A percentile compares a stretch with the other conserved stretches of the same genome.
phyloP scores from a whole-genome alignment of 2,329 filamentous ascomycete species.

The Aschersonia sp. region DNA sequence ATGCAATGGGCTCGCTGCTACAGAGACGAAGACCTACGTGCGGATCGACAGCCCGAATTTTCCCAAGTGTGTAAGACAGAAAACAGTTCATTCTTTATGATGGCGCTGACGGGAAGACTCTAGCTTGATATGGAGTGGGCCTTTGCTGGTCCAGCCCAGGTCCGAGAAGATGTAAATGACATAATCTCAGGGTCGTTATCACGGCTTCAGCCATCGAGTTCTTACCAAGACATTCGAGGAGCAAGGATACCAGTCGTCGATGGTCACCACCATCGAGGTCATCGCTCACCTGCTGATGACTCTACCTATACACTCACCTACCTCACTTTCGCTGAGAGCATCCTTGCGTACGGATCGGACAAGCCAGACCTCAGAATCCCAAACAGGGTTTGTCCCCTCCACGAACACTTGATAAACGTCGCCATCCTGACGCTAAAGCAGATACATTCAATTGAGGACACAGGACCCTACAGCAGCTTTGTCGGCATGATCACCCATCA shows the following conservation, averaged over 20 bases:
- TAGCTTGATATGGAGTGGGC: slow-evolving; percentile 89
- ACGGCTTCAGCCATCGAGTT: slow-evolving; percentile 17
- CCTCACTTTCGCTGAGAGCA: slow-evolving; percentile 33
- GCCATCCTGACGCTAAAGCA: slow-evolving; percentile 15
- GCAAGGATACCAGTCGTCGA: slow-evolving; percentile 17
- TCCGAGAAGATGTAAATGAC: slow-evolving; percentile 20
- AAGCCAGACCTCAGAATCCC: slow-evolving; percentile 80
- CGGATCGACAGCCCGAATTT: slow-evolving; percentile 92
- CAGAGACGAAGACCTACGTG: slow-evolving; percentile 82
- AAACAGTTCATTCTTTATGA: background rate
- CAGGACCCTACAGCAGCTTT: slow-evolving; percentile 44
- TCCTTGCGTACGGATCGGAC: slow-evolving; percentile 71
- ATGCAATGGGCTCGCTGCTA: slow-evolving; percentile 93
- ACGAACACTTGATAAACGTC: background rate
- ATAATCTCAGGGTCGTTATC: slow-evolving; percentile 16
- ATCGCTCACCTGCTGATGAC: slow-evolving; percentile 6
- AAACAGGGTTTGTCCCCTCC: slow-evolving; percentile 34
- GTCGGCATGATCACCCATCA: slow-evolving; percentile 61
- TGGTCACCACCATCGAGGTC: background rate
- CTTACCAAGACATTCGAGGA: slow-evolving; percentile 49
- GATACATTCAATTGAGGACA: slow-evolving; percentile 50
- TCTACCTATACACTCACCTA: slow-evolving; percentile 18
- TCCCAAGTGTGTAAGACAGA: slow-evolving; percentile 48
- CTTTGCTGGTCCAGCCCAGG: slow-evolving; percentile 46
- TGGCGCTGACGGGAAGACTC: background rate